Evolutionary conservation across 2,329 filamentous ascomycete species (phyloP).

Genomic region (Cladosporium sp.): DNA sequence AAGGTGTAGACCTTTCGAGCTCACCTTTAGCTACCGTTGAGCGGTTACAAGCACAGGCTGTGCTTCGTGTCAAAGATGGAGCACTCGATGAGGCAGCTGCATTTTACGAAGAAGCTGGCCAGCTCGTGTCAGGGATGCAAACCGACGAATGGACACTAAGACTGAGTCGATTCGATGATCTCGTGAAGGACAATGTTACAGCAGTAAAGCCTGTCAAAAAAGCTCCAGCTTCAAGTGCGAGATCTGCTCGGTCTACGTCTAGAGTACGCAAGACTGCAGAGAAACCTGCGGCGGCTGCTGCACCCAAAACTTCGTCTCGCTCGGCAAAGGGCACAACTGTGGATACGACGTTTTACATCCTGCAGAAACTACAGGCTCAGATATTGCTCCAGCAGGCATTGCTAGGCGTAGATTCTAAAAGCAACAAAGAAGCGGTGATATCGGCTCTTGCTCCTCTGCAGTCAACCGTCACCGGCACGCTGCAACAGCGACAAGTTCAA

Average conservation of each 20-base stretch:
- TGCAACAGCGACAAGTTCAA: slow-evolving; percentile 10
- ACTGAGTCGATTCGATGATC: slow-evolving; percentile 4
- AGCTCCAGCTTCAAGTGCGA: neutral
- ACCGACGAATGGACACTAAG: slow-evolving; percentile 15
- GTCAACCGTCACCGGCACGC: slow-evolving; percentile 1
- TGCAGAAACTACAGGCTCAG: slow-evolving; percentile 4
- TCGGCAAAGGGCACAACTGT: neutral
- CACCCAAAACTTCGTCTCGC: neutral
- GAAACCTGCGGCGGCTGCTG: neutral
- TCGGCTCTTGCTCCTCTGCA: neutral
- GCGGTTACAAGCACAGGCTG: slow-evolving; percentile 28
- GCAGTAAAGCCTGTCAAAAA: neutral
- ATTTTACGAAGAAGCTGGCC: slow-evolving; percentile 28
- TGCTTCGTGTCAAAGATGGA: slow-evolving; percentile 27
- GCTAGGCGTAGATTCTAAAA: neutral
- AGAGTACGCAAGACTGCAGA: neutral
- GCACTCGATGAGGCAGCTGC: slow-evolving; percentile 27
- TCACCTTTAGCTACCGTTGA: slow-evolving; percentile 26
- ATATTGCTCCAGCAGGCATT: neutral
- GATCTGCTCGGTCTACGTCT: neutral
- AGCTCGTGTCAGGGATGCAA: slow-evolving; percentile 18
- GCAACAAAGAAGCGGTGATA: neutral
- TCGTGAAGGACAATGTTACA: neutral
- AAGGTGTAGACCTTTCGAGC: slow-evolving; percentile 21
- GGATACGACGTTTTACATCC: neutral